These are phyloP conservation scores for Umbelopsis sp. DNA, from an alignment of 192 early-diverging fungal species.

Conservation along the genomic window DNA sequence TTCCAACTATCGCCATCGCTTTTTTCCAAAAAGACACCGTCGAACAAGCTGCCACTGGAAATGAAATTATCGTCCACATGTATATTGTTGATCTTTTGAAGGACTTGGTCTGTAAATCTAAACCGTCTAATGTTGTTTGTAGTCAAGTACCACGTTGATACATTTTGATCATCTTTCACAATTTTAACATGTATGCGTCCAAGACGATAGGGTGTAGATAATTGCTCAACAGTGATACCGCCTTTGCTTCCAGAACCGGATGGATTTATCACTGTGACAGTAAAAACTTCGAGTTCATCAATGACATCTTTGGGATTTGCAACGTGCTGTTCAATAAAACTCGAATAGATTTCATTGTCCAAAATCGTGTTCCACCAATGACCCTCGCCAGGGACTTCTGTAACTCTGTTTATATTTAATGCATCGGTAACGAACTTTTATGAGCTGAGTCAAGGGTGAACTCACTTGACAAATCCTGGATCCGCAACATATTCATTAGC, in stretches of 20 bases:
- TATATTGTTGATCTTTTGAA: background rate
- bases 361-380: constrained; percentile 73
- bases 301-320: background rate
- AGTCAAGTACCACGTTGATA: background rate
- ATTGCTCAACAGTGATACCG: constrained; percentile 69
- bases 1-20: background rate
- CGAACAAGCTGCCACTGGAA: background rate
- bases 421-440: constrained; percentile 11
- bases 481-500: constrained; percentile 65
- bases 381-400: constrained; percentile 60
- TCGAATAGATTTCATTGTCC: constrained; percentile 46
- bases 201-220: constrained; percentile 57
- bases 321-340: constrained; percentile 19
- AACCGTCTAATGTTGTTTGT: constrained; percentile 20
- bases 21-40: background rate
- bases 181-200: background rate
- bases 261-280: constrained; percentile 65
- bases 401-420: constrained; percentile 45
- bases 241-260: constrained; percentile 65
- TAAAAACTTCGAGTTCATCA: constrained; percentile 47
- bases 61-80: background rate
- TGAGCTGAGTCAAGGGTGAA: background rate
- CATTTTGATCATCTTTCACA: background rate
- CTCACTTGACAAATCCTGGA: constrained; percentile 49
- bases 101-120: background rate